A percentile compares a stretch with the other conserved stretches of the same genome.
These are phyloP conservation scores for Noccaea caerulescens DNA, from an alignment of 345 rosid genomes.

Conservation along the genomic window DNA sequence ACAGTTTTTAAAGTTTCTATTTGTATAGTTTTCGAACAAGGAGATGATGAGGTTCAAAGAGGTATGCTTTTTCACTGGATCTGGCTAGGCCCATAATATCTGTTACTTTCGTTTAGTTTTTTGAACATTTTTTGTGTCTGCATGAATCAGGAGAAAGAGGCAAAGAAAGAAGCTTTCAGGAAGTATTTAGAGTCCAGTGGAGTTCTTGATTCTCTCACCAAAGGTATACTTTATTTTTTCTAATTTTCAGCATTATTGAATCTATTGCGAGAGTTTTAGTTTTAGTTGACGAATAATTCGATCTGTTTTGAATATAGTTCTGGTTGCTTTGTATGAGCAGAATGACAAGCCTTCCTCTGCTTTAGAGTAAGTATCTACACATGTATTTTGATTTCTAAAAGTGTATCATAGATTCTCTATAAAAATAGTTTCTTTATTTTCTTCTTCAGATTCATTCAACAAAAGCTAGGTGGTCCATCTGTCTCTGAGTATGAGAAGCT, in stretches of 20 bases:
- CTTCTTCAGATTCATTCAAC: slow-evolving; percentile 72
- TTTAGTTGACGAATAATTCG: slow-evolving; percentile 4
- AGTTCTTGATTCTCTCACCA: slow-evolving; percentile 81
- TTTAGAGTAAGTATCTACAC: slow-evolving; percentile 67
- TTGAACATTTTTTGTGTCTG: background rate
- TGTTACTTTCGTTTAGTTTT: background rate
- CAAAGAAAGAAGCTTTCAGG: slow-evolving; percentile 87
- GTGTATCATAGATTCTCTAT: background rate
- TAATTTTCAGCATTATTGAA: background rate
- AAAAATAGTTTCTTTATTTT: background rate
- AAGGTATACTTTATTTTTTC: slow-evolving; percentile 49
- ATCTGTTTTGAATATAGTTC: slow-evolving; percentile 50
- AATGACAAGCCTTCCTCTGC: slow-evolving; percentile 93
- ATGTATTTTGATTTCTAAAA: background rate
- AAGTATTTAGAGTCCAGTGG: slow-evolving; percentile 87
- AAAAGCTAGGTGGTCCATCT: slow-evolving; percentile 82
- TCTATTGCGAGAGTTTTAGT: background rate
- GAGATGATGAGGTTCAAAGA: slow-evolving; percentile 64
- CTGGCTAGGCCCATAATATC: background rate
- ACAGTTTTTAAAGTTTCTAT: background rate
- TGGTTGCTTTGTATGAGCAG: slow-evolving; percentile 87
- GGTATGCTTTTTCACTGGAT: slow-evolving; percentile 39
- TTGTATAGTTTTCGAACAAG: slow-evolving; percentile 10
- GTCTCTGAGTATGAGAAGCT: slow-evolving; percentile 78
- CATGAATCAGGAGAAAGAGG: slow-evolving; percentile 74